phyloP scores from a whole-genome alignment of 163 green algal species.

The Volvox carteri region DNA sequence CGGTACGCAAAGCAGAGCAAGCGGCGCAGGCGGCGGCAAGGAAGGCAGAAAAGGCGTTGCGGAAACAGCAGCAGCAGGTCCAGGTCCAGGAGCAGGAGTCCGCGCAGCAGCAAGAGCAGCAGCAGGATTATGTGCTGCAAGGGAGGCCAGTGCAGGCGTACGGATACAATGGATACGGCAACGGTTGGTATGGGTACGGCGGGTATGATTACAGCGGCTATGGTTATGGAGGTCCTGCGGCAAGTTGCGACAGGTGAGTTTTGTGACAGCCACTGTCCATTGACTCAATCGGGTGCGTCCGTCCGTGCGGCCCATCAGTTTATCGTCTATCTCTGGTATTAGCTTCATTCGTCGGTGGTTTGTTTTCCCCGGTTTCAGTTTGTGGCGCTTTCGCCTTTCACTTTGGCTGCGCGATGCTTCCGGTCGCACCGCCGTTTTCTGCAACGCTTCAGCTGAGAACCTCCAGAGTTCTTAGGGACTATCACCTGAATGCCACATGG shows the following conservation, averaged over 20 bases:
- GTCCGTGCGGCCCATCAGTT: no score
- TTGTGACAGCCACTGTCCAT: no score
- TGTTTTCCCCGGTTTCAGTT: no score
- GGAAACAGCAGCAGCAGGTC: constrained; percentile 15
- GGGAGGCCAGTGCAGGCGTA: background rate
- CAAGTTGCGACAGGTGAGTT: background rate
- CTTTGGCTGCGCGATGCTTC: no score
- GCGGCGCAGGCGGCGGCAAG: constrained; percentile 24
- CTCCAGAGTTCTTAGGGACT: no score
- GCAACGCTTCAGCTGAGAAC: no score
- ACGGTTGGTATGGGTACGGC: background rate
- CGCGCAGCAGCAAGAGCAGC: background rate
- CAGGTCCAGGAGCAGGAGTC: background rate
- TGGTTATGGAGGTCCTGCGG: background rate
- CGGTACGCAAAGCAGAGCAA: background rate
- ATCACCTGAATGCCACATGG: no score
- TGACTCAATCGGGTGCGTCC: no score
- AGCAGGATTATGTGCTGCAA: background rate
- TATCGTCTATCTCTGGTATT: no score
- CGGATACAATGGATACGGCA: background rate
- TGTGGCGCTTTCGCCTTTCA: no score
- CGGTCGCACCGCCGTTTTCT: no score
- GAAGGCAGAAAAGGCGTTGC: constrained; percentile 40
- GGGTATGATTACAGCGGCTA: background rate
- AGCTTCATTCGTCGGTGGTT: no score